These are phyloP conservation scores for Spergularia marina DNA, from an alignment of 148 eudicot genomes.

Conservation along the genomic window DNA sequence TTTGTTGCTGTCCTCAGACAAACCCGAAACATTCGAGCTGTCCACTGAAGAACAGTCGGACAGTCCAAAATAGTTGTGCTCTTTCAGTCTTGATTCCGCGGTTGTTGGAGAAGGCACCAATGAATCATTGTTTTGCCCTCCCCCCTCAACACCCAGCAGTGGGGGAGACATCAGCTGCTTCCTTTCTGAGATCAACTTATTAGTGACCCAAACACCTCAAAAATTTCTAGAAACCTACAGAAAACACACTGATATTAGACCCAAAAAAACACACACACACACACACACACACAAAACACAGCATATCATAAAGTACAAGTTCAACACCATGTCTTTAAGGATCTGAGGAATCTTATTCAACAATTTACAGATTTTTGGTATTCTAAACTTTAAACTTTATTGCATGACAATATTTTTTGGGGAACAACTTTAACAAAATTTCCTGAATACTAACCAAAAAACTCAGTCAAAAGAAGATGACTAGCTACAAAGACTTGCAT, in stretches of 20 bases:
- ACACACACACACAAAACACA: too few species aligned
- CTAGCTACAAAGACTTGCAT: conserved; percentile 5
- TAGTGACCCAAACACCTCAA: neutral
- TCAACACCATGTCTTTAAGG: neutral
- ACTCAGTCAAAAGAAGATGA: conserved; percentile 24
- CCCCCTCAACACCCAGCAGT: conserved; percentile 62
- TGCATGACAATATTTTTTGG: neutral
- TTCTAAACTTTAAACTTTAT: neutral
- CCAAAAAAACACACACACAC: too few species aligned
- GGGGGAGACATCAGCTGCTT: conserved; percentile 71
- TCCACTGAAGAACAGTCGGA: conserved; percentile 84
- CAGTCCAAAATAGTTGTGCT: conserved; percentile 71
- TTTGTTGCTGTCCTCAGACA: conserved; percentile 50
- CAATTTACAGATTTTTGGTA: too few species aligned
- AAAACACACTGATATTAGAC: neutral
- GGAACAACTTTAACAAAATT: conserved; percentile 6
- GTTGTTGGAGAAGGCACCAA: conserved; percentile 43
- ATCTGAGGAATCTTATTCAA: neutral
- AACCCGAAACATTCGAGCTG: conserved; percentile 51
- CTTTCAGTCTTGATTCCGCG: conserved; percentile 48
- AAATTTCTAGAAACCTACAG: conserved; percentile 16
- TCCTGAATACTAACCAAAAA: conserved; percentile 1
- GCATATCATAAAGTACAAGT: neutral
- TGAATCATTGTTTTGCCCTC: conserved; percentile 50
- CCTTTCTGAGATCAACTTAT: conserved; percentile 6